These are phyloP conservation scores for Aspergillus fumigatus DNA, from an alignment of 2,329 filamentous ascomycete genomes.

Conservation along the genomic window DNA sequence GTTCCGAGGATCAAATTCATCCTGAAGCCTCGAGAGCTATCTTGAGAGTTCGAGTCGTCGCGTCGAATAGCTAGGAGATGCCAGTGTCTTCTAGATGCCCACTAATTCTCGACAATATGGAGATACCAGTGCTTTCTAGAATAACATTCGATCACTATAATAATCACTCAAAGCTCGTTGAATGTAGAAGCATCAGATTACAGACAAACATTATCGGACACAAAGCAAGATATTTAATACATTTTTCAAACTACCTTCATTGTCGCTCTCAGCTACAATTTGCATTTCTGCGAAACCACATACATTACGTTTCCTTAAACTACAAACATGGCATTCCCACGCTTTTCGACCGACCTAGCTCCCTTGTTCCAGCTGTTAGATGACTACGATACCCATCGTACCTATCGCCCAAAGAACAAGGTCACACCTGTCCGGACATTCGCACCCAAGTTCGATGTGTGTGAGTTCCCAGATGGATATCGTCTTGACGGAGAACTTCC, in stretches of 20 bases:
- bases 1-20: slow-evolving; percentile 16
- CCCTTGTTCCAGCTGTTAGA: slow-evolving; percentile 43
- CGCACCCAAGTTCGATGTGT: slow-evolving; percentile 41
- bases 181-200: slow-evolving; percentile 3
- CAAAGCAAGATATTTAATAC: neutral
- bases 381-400: slow-evolving; percentile 35
- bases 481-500: slow-evolving; percentile 44
- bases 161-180: neutral
- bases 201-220: neutral
- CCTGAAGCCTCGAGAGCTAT: slow-evolving; percentile 10
- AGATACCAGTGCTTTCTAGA: slow-evolving; percentile 14
- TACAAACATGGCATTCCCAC: slow-evolving; percentile 36
- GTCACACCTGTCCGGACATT: slow-evolving; percentile 27
- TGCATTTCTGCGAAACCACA: neutral
- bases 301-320: slow-evolving; percentile 3
- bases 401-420: slow-evolving; percentile 14
- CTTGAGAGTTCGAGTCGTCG: neutral
- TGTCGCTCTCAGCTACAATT: neutral
- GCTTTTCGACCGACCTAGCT: slow-evolving; percentile 32
- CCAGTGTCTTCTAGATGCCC: slow-evolving; percentile 1
- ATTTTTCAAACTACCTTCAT: neutral
- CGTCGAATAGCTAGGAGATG: slow-evolving; percentile 4
- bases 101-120: neutral
- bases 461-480: slow-evolving; percentile 38
- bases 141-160: slow-evolving; percentile 11